A percentile compares a stretch with the other conserved stretches of the same genome.
Conservation (phyloP, 495 filamentous ascomycete species). For the Gamarada debralockiae region DNA sequence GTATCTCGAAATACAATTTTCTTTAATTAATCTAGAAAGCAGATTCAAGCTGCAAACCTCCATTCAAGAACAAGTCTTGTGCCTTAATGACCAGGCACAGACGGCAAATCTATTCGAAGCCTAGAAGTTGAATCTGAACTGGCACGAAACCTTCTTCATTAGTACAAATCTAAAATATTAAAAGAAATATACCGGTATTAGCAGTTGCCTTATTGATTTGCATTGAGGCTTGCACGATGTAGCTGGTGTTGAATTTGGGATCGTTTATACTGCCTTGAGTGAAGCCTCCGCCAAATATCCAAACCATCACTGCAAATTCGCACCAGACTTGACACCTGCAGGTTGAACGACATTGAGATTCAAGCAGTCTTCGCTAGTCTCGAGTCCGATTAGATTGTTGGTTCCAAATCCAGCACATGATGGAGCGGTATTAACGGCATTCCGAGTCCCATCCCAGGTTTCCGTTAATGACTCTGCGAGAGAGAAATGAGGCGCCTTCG, state of each 20-base stretch:
- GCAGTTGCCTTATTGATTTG: constrained; percentile 55
- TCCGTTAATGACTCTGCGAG: constrained; percentile 36
- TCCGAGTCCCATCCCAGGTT: constrained; percentile 39
- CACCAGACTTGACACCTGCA: constrained; percentile 42
- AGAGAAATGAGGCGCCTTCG: constrained; percentile 39
- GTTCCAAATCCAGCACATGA: constrained; percentile 28
- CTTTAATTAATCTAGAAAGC: no score
- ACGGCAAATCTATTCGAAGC: no score
- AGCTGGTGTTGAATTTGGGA: constrained; percentile 49
- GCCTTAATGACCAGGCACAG: no score
- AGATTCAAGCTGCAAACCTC: no score
- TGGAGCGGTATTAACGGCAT: constrained; percentile 54
- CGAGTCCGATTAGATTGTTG: constrained; percentile 35
- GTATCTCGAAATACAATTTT: no score
- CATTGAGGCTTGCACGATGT: constrained; percentile 53
- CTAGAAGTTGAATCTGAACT: no score
- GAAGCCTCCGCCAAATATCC: constrained; percentile 75
- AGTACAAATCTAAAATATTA: no score
- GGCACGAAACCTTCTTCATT: no score
- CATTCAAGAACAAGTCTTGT: no score
- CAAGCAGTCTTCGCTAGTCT: constrained; percentile 62
- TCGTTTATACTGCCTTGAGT: constrained; percentile 32
- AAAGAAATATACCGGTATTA: no score
- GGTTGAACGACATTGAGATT: constrained; percentile 62
- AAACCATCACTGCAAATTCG: constrained; percentile 63